Conservation (phyloP, 2,329 filamentous ascomycete species). For the Dothistroma pini region DNA sequence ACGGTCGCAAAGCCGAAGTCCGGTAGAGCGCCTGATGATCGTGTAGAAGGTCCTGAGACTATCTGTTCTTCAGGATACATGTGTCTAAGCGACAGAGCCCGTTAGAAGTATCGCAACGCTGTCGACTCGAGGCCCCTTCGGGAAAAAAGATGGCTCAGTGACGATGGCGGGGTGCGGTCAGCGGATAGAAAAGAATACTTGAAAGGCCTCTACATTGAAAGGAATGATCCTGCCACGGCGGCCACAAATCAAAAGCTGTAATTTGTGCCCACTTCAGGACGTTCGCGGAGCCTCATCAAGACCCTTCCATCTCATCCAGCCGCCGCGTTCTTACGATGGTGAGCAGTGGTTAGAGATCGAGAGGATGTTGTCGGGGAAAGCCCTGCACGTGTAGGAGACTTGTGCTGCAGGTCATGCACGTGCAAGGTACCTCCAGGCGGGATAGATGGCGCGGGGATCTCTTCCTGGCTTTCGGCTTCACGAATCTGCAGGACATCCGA, state of each 20-base stretch:
- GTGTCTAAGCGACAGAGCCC: not conserved
- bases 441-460: not conserved
- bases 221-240: conserved; percentile 13
- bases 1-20: conserved; percentile 9
- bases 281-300: conserved; percentile 14
- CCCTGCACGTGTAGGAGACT: conserved; percentile 14
- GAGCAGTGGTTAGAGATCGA: conserved; percentile 19
- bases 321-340: conserved; percentile 18
- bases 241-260: conserved; percentile 14
- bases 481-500: conserved; percentile 7
- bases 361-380: conserved; percentile 10
- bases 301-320: conserved; percentile 19
- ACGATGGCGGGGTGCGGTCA: conserved; percentile 7
- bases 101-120: not conserved
- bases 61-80: conserved; percentile 8
- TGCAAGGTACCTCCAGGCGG: conserved; percentile 16
- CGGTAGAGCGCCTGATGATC: conserved; percentile 12
- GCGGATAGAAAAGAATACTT: conserved; percentile 6
- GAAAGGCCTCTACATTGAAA: conserved; percentile 6
- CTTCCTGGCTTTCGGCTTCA: not conserved
- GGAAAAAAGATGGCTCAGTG: conserved; percentile 3
- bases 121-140: conserved; percentile 1
- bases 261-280: conserved; percentile 17
- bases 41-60: conserved; percentile 10
- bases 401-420: conserved; percentile 13